phyloP scores from a whole-genome alignment of 2,329 filamentous ascomycete species.

The Fusarium fujikuroi region DNA sequence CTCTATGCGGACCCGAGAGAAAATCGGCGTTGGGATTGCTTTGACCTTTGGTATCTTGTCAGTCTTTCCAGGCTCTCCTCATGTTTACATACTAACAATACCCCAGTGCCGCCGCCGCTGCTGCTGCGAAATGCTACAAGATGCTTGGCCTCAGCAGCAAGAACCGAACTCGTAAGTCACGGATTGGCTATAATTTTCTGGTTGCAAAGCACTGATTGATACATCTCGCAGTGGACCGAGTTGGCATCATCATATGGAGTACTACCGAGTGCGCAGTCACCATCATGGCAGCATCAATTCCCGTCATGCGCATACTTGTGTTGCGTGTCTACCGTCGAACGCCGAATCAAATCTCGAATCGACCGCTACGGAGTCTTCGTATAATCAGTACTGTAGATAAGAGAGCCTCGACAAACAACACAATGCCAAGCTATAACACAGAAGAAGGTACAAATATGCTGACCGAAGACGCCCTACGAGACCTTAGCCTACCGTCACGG shows the following conservation, averaged over 20 bases:
- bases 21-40: neutral
- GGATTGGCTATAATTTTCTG: rapidly evolving
- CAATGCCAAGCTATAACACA: neutral
- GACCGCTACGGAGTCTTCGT: neutral
- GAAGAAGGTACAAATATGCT: rapidly evolving
- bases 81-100: rapidly evolving
- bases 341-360: rapidly evolving
- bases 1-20: neutral
- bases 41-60: conserved; percentile 7
- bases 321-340: neutral
- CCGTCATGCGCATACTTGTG: neutral
- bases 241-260: neutral
- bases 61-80: rapidly evolving
- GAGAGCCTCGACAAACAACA: neutral
- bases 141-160: neutral
- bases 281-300: neutral
- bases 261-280: neutral
- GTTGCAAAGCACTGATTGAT: rapidly evolving
- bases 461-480: rapidly evolving
- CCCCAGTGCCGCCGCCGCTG: neutral
- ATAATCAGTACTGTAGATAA: neutral
- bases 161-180: neutral
- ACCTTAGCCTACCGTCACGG: rapidly evolving
- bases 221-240: neutral
- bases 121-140: neutral